These are phyloP conservation scores for Pezicula rhizophila DNA, from an alignment of 2,329 filamentous ascomycete species.

Conservation along the genomic window DNA sequence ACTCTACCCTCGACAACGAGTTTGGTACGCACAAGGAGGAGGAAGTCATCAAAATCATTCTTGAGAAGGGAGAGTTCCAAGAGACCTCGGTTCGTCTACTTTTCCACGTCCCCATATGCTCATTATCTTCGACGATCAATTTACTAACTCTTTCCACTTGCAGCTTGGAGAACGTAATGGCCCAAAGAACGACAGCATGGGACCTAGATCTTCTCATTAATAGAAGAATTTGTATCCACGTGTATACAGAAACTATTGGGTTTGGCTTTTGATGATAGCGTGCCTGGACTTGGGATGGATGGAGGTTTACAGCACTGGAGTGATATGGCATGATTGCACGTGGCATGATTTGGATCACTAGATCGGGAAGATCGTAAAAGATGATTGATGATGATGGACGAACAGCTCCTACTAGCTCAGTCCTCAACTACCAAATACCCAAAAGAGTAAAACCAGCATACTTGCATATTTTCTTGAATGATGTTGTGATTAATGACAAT, in stretches of 20 bases:
- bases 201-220: slow-evolving; percentile 21
- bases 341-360: background rate
- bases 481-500: too few species aligned
- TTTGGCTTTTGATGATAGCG: background rate
- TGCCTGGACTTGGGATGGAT: background rate
- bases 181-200: slow-evolving; percentile 27
- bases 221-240: background rate
- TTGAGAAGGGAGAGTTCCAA: slow-evolving; percentile 69
- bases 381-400: background rate
- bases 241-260: background rate
- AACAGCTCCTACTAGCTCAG: background rate
- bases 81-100: slow-evolving; percentile 43
- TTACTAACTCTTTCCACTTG: slow-evolving; percentile 10
- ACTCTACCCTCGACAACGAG: slow-evolving; percentile 71
- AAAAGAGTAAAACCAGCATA: background rate
- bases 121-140: background rate
- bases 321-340: slow-evolving; percentile 1
- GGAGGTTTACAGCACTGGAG: background rate
- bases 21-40: slow-evolving; percentile 79
- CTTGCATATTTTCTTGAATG: too few species aligned
- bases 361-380: background rate
- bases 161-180: slow-evolving; percentile 29
- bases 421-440: background rate
- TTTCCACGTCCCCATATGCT: background rate
- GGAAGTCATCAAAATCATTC: slow-evolving; percentile 73